Conservation (phyloP, 805 yeast genomes). For the Saccharomycodes ludwigii region DNA sequence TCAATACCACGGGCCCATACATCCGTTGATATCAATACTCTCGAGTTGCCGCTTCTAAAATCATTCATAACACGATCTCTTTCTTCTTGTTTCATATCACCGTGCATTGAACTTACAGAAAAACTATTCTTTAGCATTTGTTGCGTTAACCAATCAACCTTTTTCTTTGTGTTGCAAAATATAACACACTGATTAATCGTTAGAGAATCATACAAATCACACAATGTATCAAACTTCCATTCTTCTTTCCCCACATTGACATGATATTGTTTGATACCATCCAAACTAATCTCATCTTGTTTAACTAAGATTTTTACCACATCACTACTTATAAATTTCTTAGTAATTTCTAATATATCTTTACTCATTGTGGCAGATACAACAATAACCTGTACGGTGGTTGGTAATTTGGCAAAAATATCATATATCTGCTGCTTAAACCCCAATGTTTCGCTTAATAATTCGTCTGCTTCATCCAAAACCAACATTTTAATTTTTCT, state of each 20-base stretch:
- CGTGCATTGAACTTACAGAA: conserved; percentile 91
- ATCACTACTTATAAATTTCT: conserved; percentile 76
- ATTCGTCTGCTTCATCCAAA: conserved; percentile 94
- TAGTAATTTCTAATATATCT: conserved; percentile 83
- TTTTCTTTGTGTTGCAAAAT: conserved; percentile 90
- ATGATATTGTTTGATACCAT: conserved; percentile 89
- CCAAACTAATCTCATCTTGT: conserved; percentile 89
- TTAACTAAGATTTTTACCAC: conserved; percentile 91
- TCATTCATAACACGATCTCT: conserved; percentile 93
- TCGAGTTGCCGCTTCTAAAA: conserved; percentile 86
- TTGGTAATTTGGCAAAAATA: conserved; percentile 79
- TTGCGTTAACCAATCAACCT: conserved; percentile 81
- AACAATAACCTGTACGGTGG: conserved; percentile 84
- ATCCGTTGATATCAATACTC: conserved; percentile 88
- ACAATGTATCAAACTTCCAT: conserved; percentile 87
- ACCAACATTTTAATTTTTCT: conserved; percentile 77
- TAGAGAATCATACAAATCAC: conserved; percentile 89
- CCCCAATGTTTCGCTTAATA: conserved; percentile 74
- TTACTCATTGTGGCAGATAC: conserved; percentile 91
- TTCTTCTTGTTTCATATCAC: conserved; percentile 89
- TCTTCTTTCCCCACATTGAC: conserved; percentile 87
- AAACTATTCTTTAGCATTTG: conserved; percentile 68
- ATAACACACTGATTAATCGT: conserved; percentile 96
- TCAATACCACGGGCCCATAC: conserved; percentile 97
- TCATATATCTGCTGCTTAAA: conserved; percentile 94